Evolutionary conservation across 2,329 filamentous ascomycete genomes (phyloP).

Genomic region (Gnomoniopsis sp.): DNA sequence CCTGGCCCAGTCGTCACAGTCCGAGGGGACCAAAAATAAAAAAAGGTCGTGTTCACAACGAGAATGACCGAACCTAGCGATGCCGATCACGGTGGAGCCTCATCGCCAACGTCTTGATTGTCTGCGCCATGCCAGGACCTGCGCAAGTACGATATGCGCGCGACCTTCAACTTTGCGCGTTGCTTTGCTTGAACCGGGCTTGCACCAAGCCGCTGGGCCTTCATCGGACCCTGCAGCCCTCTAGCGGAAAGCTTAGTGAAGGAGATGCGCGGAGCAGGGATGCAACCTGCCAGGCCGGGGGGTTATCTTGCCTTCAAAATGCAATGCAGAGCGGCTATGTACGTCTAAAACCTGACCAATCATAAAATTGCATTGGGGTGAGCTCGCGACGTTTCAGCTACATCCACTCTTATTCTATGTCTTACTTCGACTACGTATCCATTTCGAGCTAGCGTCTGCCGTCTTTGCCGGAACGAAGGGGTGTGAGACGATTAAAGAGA

Average conservation of each 20-base stretch:
- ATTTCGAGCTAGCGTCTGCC: conserved; percentile 2
- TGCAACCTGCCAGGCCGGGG: conserved; percentile 1
- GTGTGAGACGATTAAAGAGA: background rate
- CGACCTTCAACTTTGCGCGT: background rate
- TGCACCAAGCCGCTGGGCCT: conserved; percentile 8
- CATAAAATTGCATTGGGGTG: conserved; percentile 3
- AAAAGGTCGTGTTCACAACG: background rate
- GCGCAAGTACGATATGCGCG: conserved; percentile 12
- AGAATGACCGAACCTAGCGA: background rate
- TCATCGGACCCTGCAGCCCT: conserved; percentile 16
- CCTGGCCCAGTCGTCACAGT: background rate
- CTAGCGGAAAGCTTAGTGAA: conserved; percentile 9
- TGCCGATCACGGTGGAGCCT: background rate
- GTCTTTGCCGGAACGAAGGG: background rate
- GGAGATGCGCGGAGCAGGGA: conserved; percentile 13
- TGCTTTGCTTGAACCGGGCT: background rate
- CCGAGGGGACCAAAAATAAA: background rate
- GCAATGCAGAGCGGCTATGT: conserved; percentile 33
- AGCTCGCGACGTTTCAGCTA: conserved; percentile 26
- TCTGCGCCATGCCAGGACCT: conserved; percentile 3
- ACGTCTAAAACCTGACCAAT: conserved; percentile 27
- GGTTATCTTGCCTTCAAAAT: conserved; percentile 17
- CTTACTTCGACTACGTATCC: background rate
- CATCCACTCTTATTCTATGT: conserved; percentile 12
- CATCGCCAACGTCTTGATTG: conserved; percentile 1